Percentiles rank a stretch among this genome's conserved stretches.
Evolutionary conservation across 371 early-diverging fungal genomes (phyloP).

Genomic region (Saksenaea oblongispora): DNA sequence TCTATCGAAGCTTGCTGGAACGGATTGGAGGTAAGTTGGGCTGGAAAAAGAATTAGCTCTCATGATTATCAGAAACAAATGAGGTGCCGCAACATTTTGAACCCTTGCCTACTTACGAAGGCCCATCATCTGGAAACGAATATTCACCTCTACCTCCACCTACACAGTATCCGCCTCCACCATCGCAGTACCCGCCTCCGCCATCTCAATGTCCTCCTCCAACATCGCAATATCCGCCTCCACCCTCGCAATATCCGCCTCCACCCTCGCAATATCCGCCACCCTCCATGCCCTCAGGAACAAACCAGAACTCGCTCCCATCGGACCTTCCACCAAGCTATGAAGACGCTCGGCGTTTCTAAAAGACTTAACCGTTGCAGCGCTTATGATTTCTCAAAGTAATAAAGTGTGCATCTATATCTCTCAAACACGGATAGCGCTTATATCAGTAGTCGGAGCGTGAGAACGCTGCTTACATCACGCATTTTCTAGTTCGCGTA

Average conservation of each 20-base stretch:
- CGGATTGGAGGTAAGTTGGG: slow-evolving; percentile 28
- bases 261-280: neutral
- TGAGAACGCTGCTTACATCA: too few relatives aligned
- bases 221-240: neutral
- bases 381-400: too few relatives aligned
- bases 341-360: neutral
- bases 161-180: neutral
- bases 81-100: slow-evolving; percentile 7
- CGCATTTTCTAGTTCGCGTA: too few relatives aligned
- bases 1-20: slow-evolving; percentile 39
- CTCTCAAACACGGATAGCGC: too few relatives aligned
- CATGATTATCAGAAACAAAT: slow-evolving; percentile 3
- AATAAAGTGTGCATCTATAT: too few relatives aligned
- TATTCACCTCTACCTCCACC: neutral
- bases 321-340: neutral
- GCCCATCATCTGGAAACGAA: neutral
- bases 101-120: slow-evolving; percentile 4
- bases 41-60: neutral
- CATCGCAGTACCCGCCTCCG: neutral
- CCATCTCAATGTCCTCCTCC: neutral
- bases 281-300: neutral
- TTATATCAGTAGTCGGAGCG: too few relatives aligned
- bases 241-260: neutral
- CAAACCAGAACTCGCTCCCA: neutral
- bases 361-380: neutral